Conservation (phyloP, 2,329 filamentous ascomycete species). For the Diplocarpon rosae region DNA sequence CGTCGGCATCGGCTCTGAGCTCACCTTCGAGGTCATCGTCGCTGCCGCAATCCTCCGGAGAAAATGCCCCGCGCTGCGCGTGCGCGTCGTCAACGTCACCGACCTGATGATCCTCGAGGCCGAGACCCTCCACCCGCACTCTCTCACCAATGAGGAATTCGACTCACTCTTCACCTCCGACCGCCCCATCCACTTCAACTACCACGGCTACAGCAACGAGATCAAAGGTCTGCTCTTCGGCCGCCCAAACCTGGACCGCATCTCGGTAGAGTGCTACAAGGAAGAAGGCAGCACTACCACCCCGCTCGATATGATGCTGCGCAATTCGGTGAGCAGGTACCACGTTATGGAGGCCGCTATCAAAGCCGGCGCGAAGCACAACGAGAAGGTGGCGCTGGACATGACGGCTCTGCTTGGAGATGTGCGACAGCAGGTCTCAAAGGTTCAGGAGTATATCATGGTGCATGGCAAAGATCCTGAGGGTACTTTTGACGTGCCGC, state of each 20-base stretch:
- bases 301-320: conserved; percentile 59
- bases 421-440: conserved; percentile 37
- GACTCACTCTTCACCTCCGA: conserved; percentile 45
- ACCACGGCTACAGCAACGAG: conserved; percentile 53
- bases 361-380: conserved; percentile 34
- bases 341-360: conserved; percentile 47
- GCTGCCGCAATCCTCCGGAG: conserved; percentile 44
- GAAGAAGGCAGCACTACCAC: conserved; percentile 59
- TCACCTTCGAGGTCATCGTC: conserved; percentile 53
- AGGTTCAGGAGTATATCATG: conserved; percentile 41
- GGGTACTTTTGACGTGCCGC: conserved; percentile 39
- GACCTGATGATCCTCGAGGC: conserved; percentile 52
- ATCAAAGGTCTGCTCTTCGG: conserved; percentile 52
- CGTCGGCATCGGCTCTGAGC: conserved; percentile 52
- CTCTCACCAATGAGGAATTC: conserved; percentile 41
- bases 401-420: conserved; percentile 37
- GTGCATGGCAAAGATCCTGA: conserved; percentile 41
- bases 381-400: conserved; percentile 35
- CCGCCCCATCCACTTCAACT: conserved; percentile 50
- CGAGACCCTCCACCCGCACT: conserved; percentile 46
- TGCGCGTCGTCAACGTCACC: conserved; percentile 54
- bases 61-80: conserved; percentile 39
- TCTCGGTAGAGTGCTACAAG: conserved; percentile 47
- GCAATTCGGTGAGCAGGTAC: conserved; percentile 48
- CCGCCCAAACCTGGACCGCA: conserved; percentile 37